Evolutionary conservation across 768 basidiomycete genomes (phyloP).

Genomic region (Erythrobasidium yunnanense): DNA sequence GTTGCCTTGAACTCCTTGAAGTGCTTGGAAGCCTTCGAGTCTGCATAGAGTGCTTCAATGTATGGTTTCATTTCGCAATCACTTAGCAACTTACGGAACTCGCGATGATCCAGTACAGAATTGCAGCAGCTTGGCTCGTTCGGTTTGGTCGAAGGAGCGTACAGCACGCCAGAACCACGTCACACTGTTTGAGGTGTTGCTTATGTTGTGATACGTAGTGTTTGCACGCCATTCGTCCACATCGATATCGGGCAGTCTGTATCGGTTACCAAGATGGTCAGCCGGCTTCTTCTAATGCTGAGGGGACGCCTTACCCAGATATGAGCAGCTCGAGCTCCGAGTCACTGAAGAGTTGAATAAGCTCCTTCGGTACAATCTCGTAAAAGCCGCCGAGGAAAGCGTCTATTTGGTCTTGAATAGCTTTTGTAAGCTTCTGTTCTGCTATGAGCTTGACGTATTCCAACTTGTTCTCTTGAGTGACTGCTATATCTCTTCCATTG

Average conservation of each 20-base stretch:
- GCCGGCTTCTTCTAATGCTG: neutral
- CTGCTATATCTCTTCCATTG: slow-evolving; percentile 67
- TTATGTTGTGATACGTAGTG: slow-evolving; percentile 81
- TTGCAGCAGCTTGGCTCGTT: slow-evolving; percentile 89
- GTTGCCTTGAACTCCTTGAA: slow-evolving; percentile 49
- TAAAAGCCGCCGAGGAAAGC: slow-evolving; percentile 82
- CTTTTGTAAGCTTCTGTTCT: slow-evolving; percentile 81
- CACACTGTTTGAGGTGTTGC: slow-evolving; percentile 70
- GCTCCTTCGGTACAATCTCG: slow-evolving; percentile 92
- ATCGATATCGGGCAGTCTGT: slow-evolving; percentile 69
- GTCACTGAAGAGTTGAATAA: slow-evolving; percentile 89
- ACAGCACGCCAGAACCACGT: slow-evolving; percentile 99
- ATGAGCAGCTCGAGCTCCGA: slow-evolving; percentile 88
- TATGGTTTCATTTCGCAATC: too few species aligned
- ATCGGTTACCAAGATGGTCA: neutral
- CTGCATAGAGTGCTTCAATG: slow-evolving; percentile 38
- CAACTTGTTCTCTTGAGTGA: slow-evolving; percentile 90
- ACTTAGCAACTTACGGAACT: slow-evolving; percentile 26
- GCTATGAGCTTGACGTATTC: slow-evolving; percentile 95
- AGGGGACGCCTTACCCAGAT: slow-evolving; percentile 56
- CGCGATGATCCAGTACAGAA: slow-evolving; percentile 59
- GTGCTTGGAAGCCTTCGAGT: slow-evolving; percentile 88
- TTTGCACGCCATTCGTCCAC: slow-evolving; percentile 94
- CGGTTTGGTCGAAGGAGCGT: slow-evolving; percentile 92
- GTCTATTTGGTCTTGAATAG: slow-evolving; percentile 92